Conservation (phyloP, 2,329 filamentous ascomycete genomes). For the Cytospora leucostoma region DNA sequence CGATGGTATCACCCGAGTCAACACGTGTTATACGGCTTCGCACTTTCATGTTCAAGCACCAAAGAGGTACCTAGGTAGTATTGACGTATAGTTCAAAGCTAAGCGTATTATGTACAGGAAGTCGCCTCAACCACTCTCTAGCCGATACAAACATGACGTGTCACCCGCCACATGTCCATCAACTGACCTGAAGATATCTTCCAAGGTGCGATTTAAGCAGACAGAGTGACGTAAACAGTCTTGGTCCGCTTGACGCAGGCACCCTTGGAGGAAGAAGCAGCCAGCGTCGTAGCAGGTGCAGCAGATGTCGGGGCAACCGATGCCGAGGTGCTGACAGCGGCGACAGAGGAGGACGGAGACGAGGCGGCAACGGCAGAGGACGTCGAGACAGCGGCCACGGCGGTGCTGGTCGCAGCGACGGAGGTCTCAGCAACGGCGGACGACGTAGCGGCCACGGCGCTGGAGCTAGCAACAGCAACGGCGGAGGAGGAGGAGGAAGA, state of each 20-base stretch:
- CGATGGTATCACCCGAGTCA: no score
- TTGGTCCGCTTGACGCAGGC: conserved; percentile 26
- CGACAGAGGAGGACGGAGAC: background rate
- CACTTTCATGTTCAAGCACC: background rate
- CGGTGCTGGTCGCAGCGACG: background rate
- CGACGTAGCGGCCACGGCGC: background rate
- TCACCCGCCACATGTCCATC: background rate
- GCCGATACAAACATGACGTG: background rate
- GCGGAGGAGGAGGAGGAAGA: conserved; percentile 15
- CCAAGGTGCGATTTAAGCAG: background rate
- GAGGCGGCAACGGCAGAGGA: conserved; percentile 1
- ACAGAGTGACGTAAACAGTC: conserved; percentile 26
- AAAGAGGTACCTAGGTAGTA: conserved; percentile 23
- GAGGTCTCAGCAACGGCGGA: conserved; percentile 2
- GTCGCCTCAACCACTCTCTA: conserved; percentile 1
- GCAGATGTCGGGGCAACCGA: conserved; percentile 16
- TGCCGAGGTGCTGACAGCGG: conserved; percentile 13
- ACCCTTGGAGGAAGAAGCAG: background rate
- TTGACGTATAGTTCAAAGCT: conserved; percentile 23
- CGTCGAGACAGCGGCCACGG: background rate
- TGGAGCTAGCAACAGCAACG: conserved; percentile 30
- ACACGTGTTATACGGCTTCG: no score
- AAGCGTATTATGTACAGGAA: conserved; percentile 22
- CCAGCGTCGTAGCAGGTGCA: conserved; percentile 20
- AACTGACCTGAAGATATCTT: background rate